Evolutionary conservation across 495 filamentous ascomycete genomes (phyloP).

Genomic region (Xanthoparmelia taractica): DNA sequence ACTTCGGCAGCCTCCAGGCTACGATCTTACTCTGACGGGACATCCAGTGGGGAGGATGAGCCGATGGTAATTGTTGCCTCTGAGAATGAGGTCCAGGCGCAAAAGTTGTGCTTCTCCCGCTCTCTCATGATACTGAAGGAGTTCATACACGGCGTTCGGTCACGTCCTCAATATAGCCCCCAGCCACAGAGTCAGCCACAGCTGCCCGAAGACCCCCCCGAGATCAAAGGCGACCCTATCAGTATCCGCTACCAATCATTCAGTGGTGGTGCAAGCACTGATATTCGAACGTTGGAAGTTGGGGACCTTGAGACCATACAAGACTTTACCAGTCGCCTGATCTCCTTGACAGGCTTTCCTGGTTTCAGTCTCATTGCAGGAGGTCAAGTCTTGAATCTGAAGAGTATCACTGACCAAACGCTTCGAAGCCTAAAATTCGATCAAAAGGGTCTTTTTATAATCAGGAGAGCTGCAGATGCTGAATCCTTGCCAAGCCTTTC

Average conservation of each 20-base stretch:
- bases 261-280: slow-evolving; percentile 48
- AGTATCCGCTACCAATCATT: slow-evolving; percentile 68
- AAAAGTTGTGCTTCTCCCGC: slow-evolving; percentile 57
- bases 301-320: slow-evolving; percentile 63
- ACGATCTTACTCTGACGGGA: slow-evolving; percentile 39
- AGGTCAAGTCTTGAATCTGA: slow-evolving; percentile 45
- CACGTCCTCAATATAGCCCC: slow-evolving; percentile 47
- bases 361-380: slow-evolving; percentile 50
- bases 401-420: slow-evolving; percentile 33
- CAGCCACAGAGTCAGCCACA: slow-evolving; percentile 35
- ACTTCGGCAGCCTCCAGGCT: slow-evolving; percentile 57
- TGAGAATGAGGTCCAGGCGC: slow-evolving; percentile 38
- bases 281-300: slow-evolving; percentile 51
- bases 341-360: slow-evolving; percentile 60
- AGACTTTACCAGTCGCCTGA: slow-evolving; percentile 56
- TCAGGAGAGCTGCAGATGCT: slow-evolving; percentile 38
- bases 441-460: slow-evolving; percentile 53
- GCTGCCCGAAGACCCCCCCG: slow-evolving; percentile 35
- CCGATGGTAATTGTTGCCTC: slow-evolving; percentile 42
- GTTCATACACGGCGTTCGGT: slow-evolving; percentile 47
- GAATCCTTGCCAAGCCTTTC: slow-evolving; percentile 29
- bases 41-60: slow-evolving; percentile 40
- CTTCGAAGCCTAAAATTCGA: slow-evolving; percentile 41
- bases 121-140: slow-evolving; percentile 54
- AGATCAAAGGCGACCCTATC: slow-evolving; percentile 50